Conservation (phyloP, 768 basidiomycete species). For the Imleria badia region DNA sequence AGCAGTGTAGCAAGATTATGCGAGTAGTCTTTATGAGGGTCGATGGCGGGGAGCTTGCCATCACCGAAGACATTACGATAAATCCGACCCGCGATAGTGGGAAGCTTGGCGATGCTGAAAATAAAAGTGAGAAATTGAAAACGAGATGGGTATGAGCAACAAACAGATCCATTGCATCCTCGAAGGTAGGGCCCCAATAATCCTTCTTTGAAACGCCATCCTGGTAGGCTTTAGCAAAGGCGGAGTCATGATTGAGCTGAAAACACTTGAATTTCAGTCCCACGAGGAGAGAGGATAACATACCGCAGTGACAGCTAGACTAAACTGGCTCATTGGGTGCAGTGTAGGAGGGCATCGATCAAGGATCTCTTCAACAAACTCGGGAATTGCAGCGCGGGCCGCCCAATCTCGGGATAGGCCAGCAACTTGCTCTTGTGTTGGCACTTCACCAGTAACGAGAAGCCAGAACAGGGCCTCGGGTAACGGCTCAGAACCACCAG, state of each 20-base stretch:
- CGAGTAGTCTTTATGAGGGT: slow-evolving; percentile 83
- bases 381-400: slow-evolving; percentile 84
- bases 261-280: slow-evolving; percentile 5
- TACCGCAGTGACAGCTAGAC: slow-evolving; percentile 91
- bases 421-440: slow-evolving; percentile 84
- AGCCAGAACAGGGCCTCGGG: slow-evolving; percentile 97
- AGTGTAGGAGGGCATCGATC: slow-evolving; percentile 92
- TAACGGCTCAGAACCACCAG: slow-evolving; percentile 85
- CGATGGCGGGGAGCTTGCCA: slow-evolving; percentile 86
- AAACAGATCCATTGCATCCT: slow-evolving; percentile 87
- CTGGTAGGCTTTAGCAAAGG: slow-evolving; percentile 93
- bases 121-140: slow-evolving; percentile 2
- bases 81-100: slow-evolving; percentile 92
- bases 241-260: slow-evolving; percentile 91
- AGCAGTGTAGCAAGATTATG: slow-evolving; percentile 87
- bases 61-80: slow-evolving; percentile 85
- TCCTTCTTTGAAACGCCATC: slow-evolving; percentile 92
- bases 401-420: slow-evolving; percentile 94
- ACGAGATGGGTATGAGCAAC: slow-evolving; percentile 3
- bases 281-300: slow-evolving; percentile 20
- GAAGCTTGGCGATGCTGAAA: slow-evolving; percentile 88
- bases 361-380: slow-evolving; percentile 94
- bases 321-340: slow-evolving; percentile 99
- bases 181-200: slow-evolving; percentile 94
- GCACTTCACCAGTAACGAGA: slow-evolving; percentile 91